Percentiles rank a stretch among this genome's conserved stretches.
Evolutionary conservation across 2,329 filamentous ascomycete species (phyloP).

Genomic region (Orbilia blumenaviensis): DNA sequence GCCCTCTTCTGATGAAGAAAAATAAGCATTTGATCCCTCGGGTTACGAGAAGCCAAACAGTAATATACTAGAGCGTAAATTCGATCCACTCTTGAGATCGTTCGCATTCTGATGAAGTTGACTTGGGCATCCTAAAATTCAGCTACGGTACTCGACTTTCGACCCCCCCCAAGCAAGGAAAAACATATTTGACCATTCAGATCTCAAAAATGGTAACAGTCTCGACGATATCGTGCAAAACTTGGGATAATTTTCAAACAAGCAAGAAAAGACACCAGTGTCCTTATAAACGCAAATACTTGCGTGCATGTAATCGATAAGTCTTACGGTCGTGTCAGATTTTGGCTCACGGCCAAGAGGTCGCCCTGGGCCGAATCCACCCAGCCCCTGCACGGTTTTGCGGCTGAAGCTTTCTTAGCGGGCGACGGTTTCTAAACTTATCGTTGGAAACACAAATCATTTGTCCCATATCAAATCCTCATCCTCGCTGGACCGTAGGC

Average conservation of each 20-base stretch:
- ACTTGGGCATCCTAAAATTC: too few relatives aligned
- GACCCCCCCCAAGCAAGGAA: too few relatives aligned
- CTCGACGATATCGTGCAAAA: too few relatives aligned
- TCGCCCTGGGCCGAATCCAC: constrained; percentile 40
- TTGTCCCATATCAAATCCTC: constrained; percentile 51
- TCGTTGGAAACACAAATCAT: constrained; percentile 54
- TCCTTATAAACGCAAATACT: constrained; percentile 9
- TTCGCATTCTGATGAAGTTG: too few relatives aligned
- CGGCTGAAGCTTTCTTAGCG: constrained; percentile 52
- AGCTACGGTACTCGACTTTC: too few relatives aligned
- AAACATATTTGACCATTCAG: neutral
- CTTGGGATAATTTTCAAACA: neutral
- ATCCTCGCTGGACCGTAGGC: constrained; percentile 39
- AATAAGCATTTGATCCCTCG: constrained; percentile 31
- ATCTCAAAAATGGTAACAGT: neutral
- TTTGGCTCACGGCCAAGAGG: constrained; percentile 50
- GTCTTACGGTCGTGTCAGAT: constrained; percentile 52
- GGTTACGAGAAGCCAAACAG: neutral
- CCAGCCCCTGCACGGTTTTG: constrained; percentile 41
- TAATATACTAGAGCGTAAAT: neutral
- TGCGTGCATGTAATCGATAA: constrained; percentile 37
- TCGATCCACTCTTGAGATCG: neutral
- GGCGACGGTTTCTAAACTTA: constrained; percentile 54
- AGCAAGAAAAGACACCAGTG: neutral
- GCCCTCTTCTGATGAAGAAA: constrained; percentile 31